phyloP scores from a whole-genome alignment of 2,329 filamentous ascomycete species.

The Sporothrix brunneoviolacea region DNA sequence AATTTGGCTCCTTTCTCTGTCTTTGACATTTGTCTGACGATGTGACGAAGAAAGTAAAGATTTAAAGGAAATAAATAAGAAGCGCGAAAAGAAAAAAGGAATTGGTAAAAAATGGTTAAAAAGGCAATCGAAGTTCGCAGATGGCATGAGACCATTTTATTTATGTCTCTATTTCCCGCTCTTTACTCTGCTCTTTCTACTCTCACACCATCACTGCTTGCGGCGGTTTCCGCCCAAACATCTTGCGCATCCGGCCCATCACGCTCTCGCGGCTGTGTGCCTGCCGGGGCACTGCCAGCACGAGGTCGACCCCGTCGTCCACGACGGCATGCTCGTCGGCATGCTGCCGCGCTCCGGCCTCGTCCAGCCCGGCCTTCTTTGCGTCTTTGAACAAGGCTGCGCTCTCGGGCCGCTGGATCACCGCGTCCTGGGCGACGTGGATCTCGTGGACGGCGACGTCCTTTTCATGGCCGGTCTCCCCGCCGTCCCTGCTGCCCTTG shows the following conservation, averaged over 20 bases:
- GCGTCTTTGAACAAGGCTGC: neutral
- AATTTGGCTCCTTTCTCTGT: no score
- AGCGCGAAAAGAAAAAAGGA: no score
- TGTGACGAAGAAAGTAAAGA: no score
- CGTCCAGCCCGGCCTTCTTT: neutral
- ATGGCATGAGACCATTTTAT: no score
- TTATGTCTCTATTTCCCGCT: no score
- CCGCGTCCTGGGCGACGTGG: neutral
- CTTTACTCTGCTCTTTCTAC: neutral
- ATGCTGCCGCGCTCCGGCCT: neutral
- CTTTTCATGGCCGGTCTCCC: no score
- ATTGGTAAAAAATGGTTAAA: no score
- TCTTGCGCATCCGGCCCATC: slow-evolving; percentile 12
- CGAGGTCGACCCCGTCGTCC: no score
- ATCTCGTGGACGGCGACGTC: neutral
- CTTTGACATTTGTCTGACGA: no score
- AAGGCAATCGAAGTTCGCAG: no score
- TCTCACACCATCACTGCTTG: neutral
- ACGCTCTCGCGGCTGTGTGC: slow-evolving; percentile 8
- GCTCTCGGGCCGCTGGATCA: neutral
- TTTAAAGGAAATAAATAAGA: no score
- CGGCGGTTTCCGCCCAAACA: slow-evolving; percentile 11
- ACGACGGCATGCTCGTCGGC: neutral
- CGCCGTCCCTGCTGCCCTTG: no score
- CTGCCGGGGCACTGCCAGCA: neutral